Evolutionary conservation across 2,329 filamentous ascomycete genomes (phyloP).

Genomic region (Xylariaceae sp.): DNA sequence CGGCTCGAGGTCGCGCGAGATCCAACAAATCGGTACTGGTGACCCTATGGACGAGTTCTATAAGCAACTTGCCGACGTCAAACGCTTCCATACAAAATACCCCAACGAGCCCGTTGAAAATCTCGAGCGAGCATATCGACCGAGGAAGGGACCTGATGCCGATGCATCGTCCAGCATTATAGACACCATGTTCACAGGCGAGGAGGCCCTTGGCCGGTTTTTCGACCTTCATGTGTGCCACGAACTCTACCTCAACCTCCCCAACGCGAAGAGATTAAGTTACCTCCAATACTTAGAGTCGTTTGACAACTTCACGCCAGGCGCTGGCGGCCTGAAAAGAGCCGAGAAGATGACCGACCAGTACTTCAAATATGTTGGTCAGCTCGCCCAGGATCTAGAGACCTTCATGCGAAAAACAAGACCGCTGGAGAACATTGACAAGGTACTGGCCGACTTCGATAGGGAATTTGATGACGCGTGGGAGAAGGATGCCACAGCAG

Average conservation of each 20-base stretch:
- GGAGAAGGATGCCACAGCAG: conserved; percentile 76
- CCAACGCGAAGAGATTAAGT: conserved; percentile 78
- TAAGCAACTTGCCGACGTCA: conserved; percentile 77
- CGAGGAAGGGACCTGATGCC: conserved; percentile 63
- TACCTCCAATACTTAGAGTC: conserved; percentile 92
- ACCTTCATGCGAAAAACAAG: conserved; percentile 82
- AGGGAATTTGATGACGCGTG: conserved; percentile 83
- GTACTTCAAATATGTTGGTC: conserved; percentile 87
- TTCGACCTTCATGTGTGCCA: conserved; percentile 85
- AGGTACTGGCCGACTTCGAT: conserved; percentile 75
- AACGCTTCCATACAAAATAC: conserved; percentile 86
- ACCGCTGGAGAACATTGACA: conserved; percentile 84
- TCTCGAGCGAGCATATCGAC: conserved; percentile 87
- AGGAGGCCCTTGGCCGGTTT: conserved; percentile 90
- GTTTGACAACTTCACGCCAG: conserved; percentile 84
- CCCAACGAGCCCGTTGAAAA: conserved; percentile 96
- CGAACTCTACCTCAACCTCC: conserved; percentile 88
- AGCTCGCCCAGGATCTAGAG: conserved; percentile 82
- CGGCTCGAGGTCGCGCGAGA: conserved; percentile 73
- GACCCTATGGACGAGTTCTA: conserved; percentile 93
- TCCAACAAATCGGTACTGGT: conserved; percentile 80
- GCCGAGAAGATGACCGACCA: conserved; percentile 86
- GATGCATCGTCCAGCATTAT: conserved; percentile 68
- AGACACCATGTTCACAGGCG: conserved; percentile 91
- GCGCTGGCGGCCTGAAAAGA: conserved; percentile 73